Percentiles rank a stretch among this genome's conserved stretches.
Evolutionary conservation across 2,329 filamentous ascomycete species (phyloP).

Genomic region (Pyrenophora graminea): DNA sequence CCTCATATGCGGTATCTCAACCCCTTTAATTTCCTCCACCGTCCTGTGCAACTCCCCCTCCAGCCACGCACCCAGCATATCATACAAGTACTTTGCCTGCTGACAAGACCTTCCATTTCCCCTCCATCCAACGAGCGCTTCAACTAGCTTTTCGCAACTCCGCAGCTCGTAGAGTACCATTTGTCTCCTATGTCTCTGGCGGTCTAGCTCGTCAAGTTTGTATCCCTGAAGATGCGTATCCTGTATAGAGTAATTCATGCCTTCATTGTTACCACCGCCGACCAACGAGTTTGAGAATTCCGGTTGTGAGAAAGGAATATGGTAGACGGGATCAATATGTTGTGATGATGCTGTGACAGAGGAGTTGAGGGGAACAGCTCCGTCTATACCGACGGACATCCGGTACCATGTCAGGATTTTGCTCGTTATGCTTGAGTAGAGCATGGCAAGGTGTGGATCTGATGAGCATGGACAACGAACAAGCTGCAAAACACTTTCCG

Average conservation of each 20-base stretch:
- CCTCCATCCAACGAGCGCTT: conserved; percentile 36
- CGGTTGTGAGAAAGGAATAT: no score
- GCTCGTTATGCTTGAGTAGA: conserved; percentile 41
- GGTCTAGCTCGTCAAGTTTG: conserved; percentile 35
- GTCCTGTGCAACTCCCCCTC: conserved; percentile 40
- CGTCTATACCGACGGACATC: conserved; percentile 32
- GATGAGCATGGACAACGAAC: conserved; percentile 39
- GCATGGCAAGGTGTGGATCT: conserved; percentile 42
- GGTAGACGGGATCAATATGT: no score
- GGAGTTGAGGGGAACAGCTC: no score
- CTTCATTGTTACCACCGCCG: no score
- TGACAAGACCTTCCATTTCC: conserved; percentile 21
- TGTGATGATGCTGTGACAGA: no score
- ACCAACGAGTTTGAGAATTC: no score
- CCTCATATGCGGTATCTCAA: no score
- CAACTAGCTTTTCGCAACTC: conserved; percentile 35
- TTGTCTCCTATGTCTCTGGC: conserved; percentile 31
- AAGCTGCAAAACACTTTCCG: conserved; percentile 34
- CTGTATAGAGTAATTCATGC: background rate
- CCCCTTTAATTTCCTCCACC: conserved; percentile 26
- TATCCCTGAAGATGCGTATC: conserved; percentile 18
- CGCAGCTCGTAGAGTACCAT: conserved; percentile 35
- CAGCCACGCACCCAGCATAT: conserved; percentile 39
- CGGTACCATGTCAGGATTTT: conserved; percentile 43
- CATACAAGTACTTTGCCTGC: conserved; percentile 38